Base-by-base conservation (phyloP, 2,329 filamentous ascomycete species). In the Cercospora janseana region DNA sequence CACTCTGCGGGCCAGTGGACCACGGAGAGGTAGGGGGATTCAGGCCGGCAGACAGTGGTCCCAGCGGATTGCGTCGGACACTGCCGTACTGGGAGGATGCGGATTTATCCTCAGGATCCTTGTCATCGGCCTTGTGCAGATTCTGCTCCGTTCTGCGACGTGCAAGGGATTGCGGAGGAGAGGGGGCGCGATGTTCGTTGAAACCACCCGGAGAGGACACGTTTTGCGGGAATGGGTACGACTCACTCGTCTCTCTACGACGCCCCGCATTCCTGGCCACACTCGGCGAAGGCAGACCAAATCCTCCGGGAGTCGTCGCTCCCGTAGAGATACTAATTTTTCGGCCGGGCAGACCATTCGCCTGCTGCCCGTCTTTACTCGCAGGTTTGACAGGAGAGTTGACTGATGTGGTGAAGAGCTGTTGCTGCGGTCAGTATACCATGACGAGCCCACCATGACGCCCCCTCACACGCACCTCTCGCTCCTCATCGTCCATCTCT, bases 341-440 rank as follows among this genome's bases (percentile, higher is more conserved):
- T 50, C 92, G 87, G 41, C 85, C 80, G 48, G 86, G 84, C 8
- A 78, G 63, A 8, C 76, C 77, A 41, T 67, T 79, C 68, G 70
- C 79, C 69, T 68, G 79, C 67, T 68, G 78, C 53, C 69, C 77
- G 69, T 72, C 82, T 73, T 88, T 92, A 62, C 75, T 77, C 18
- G 74, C 69, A 15, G 88, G 87, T 71, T 97, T 97, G 60, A 96
- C 76, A 26, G 90, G 87, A 27, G 93, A 96, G 69, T 97, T 98
- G 66, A 98, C 90, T 57, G 94, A 93, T 43, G 80, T 81, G 43
- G 82, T 72, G 70, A 96, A 96, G 56, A 87, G 75, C 86, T 95
- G 68, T 43, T 41, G 53, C 48, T 44, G 8, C 9, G 31, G 42
- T 60, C 38, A 61, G 56, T 37, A 46, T 35, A 15, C 20, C 18